Conservation (phyloP, 2,329 filamentous ascomycete species). For the Elsinoe ampelina region DNA sequence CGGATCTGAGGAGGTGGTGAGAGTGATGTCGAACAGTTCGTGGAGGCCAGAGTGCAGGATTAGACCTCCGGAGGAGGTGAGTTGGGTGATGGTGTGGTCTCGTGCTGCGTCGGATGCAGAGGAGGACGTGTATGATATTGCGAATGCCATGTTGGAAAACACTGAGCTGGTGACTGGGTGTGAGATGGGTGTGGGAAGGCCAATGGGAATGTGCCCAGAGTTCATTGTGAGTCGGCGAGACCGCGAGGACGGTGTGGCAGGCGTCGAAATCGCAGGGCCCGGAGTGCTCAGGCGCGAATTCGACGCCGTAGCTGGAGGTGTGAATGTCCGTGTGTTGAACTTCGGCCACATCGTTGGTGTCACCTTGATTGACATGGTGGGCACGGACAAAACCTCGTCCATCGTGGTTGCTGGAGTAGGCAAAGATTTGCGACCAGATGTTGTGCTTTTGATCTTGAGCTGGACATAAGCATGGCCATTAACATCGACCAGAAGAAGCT, state of each 20-base stretch:
- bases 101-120: conserved; percentile 39
- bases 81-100: conserved; percentile 50
- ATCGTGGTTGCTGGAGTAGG: conserved; percentile 14
- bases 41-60: conserved; percentile 70
- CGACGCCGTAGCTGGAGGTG: conserved; percentile 15
- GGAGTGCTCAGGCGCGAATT: conserved; percentile 19
- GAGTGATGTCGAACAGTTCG: conserved; percentile 55
- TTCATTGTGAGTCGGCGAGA: conserved; percentile 30
- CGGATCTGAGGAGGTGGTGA: conserved; percentile 21
- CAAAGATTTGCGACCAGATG: neutral
- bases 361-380: conserved; percentile 35
- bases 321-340: conserved; percentile 32
- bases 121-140: conserved; percentile 61
- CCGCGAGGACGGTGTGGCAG: conserved; percentile 42
- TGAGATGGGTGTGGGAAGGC: conserved; percentile 17
- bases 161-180: conserved; percentile 34
- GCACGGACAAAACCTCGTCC: conserved; percentile 30
- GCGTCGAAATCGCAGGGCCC: conserved; percentile 26
- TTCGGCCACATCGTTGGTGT: conserved; percentile 35
- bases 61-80: conserved; percentile 61
- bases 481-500: conserved; percentile 31
- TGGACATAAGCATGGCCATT: conserved; percentile 33
- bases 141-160: conserved; percentile 79
- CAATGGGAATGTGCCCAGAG: conserved; percentile 7
- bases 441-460: conserved; percentile 30